Percentiles rank a stretch among this genome's conserved stretches.
These are phyloP conservation scores for Nissolia schottii DNA, from an alignment of 306 rosid genomes.

Conservation along the genomic window DNA sequence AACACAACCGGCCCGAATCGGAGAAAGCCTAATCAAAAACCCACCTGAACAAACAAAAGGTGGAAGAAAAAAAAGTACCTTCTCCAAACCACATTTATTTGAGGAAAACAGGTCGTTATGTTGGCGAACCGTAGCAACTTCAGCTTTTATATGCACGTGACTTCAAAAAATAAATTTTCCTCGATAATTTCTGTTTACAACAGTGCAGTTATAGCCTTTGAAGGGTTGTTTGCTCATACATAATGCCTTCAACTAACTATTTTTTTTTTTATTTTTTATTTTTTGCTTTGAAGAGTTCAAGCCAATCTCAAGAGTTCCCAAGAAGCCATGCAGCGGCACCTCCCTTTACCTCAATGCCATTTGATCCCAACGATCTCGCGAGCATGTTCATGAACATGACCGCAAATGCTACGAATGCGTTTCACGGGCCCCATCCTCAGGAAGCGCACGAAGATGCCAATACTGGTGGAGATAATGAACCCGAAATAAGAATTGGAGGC, in stretches of 20 bases:
- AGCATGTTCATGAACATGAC: constrained; percentile 69
- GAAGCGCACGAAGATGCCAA: constrained; percentile 35
- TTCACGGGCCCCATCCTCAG: constrained; percentile 46
- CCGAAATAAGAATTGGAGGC: constrained; percentile 43
- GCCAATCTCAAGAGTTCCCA: constrained; percentile 46
- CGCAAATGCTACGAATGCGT: constrained; percentile 29
- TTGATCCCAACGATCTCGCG: constrained; percentile 44
- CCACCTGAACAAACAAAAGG: no score
- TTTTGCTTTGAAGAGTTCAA: constrained; percentile 30
- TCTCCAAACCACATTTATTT: no score
- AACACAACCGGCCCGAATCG: no score
- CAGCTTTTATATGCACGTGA: neutral
- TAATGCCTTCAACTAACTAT: neutral
- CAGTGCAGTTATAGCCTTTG: neutral
- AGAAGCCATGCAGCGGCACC: constrained; percentile 45
- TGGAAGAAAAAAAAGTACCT: no score
- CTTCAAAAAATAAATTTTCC: neutral
- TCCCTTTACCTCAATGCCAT: constrained; percentile 49
- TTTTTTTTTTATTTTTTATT: neutral
- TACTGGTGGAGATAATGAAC: constrained; percentile 34
- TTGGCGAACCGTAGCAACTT: no score
- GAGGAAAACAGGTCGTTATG: no score
- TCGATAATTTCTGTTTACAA: neutral
- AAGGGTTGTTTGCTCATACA: neutral
- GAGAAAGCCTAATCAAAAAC: no score